A percentile compares a stretch with the other conserved stretches of the same genome.
phyloP scores from a whole-genome alignment of 371 early-diverging fungal species.

The Mucor irregularis region DNA sequence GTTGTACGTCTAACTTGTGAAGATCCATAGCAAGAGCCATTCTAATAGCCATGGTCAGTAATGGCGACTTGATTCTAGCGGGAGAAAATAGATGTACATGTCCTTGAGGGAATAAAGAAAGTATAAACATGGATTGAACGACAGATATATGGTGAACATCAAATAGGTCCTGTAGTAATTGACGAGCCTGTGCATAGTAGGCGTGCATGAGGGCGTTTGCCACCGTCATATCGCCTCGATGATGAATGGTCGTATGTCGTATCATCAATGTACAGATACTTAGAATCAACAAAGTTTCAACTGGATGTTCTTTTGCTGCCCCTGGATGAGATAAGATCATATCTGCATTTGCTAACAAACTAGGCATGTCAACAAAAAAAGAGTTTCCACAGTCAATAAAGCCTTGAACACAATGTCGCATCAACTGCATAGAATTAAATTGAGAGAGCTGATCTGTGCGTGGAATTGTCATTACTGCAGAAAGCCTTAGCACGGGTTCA shows the following conservation, averaged over 20 bases:
- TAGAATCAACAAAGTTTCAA: slow-evolving; percentile 35
- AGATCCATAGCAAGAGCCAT: slow-evolving; percentile 45
- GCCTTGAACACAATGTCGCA: slow-evolving; percentile 41
- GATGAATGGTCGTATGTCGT: slow-evolving; percentile 39
- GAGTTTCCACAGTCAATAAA: slow-evolving; percentile 45
- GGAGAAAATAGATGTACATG: slow-evolving; percentile 40
- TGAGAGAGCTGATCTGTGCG: slow-evolving; percentile 22
- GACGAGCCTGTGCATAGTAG: slow-evolving; percentile 41
- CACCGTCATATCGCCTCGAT: slow-evolving; percentile 16
- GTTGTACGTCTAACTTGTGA: slow-evolving; percentile 28
- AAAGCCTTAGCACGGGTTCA: slow-evolving; percentile 24
- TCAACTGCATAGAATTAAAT: slow-evolving; percentile 40
- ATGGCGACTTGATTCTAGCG: slow-evolving; percentile 20
- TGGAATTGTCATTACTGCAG: slow-evolving; percentile 6
- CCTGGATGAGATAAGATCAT: slow-evolving; percentile 32
- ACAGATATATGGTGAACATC: slow-evolving; percentile 41
- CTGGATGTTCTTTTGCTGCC: slow-evolving; percentile 31
- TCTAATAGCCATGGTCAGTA: slow-evolving; percentile 28
- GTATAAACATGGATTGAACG: slow-evolving; percentile 40
- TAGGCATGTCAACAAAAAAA: slow-evolving; percentile 36
- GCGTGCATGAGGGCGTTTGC: slow-evolving; percentile 32
- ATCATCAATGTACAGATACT: slow-evolving; percentile 44
- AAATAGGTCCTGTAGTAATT: slow-evolving; percentile 44
- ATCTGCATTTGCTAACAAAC: slow-evolving; percentile 32
- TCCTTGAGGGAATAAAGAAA: slow-evolving; percentile 41